Conservation (phyloP, 2,329 filamentous ascomycete species). For the Apiospora hydei region DNA sequence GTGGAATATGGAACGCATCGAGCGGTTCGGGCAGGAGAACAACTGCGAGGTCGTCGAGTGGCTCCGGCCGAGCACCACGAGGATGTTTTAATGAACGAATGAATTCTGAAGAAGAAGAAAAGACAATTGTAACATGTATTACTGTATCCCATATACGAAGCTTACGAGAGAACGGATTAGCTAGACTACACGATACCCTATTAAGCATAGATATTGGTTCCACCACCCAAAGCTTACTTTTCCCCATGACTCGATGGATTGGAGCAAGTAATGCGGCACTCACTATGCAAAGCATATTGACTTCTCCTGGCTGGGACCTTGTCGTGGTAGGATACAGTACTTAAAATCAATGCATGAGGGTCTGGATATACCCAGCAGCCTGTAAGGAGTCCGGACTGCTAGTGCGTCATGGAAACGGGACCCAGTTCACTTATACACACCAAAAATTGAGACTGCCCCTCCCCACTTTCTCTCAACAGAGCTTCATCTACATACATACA, state of each 20-base stretch:
- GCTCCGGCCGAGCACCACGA: slow-evolving; percentile 1
- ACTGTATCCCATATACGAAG: slow-evolving; percentile 1
- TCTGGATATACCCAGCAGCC: background rate
- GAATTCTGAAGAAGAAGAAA: background rate
- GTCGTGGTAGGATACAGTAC: background rate
- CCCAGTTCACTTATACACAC: background rate
- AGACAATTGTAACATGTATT: background rate
- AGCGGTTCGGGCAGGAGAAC: background rate
- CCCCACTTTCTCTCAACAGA: background rate
- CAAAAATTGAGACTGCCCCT: slow-evolving; percentile 19
- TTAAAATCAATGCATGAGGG: background rate
- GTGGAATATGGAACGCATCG: slow-evolving; percentile 20
- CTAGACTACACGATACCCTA: slow-evolving; percentile 12
- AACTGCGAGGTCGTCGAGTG: slow-evolving; percentile 13
- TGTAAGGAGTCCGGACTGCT: background rate
- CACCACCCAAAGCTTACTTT: background rate
- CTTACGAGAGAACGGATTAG: slow-evolving; percentile 5
- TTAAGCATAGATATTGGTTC: slow-evolving; percentile 8
- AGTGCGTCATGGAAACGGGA: slow-evolving; percentile 11
- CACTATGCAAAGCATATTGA: background rate
- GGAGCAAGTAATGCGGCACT: background rate
- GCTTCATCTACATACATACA: background rate
- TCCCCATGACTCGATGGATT: background rate
- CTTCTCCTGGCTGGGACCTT: background rate
- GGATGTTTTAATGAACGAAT: slow-evolving; percentile 15